These are phyloP conservation scores for Platanthera zijinensis DNA, from an alignment of 106 monocot species.

Conservation along the genomic window DNA sequence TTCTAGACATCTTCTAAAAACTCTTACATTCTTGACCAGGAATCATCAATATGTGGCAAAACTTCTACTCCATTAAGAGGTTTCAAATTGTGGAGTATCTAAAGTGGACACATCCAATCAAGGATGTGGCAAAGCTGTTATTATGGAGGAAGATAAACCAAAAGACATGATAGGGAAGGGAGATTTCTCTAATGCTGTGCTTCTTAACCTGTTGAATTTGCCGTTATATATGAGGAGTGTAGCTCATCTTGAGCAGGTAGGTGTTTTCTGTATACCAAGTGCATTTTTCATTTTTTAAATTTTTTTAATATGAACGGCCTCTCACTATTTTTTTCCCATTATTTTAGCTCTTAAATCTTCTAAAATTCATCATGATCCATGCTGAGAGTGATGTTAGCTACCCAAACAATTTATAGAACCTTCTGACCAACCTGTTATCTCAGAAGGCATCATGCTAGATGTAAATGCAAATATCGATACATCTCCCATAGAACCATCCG, in stretches of 20 bases:
- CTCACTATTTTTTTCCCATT: neutral
- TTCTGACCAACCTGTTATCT: slow-evolving; percentile 38
- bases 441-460: slow-evolving; percentile 32
- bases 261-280: slow-evolving; percentile 13
- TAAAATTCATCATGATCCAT: slow-evolving; percentile 82
- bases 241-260: slow-evolving; percentile 98
- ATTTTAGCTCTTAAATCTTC: slow-evolving; percentile 77
- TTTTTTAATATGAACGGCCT: neutral
- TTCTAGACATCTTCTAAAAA: slow-evolving; percentile 82
- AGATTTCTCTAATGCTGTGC: slow-evolving; percentile 53
- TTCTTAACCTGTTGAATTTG: slow-evolving; percentile 77
- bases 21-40: slow-evolving; percentile 73
- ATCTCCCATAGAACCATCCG: slow-evolving; percentile 36
- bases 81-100: slow-evolving; percentile 22
- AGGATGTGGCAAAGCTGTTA: slow-evolving; percentile 70
- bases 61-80: slow-evolving; percentile 72
- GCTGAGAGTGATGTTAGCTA: slow-evolving; percentile 48
- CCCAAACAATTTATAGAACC: slow-evolving; percentile 33
- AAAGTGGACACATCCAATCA: slow-evolving; percentile 19
- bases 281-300: neutral
- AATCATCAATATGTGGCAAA: slow-evolving; percentile 89
- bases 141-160: slow-evolving; percentile 63
- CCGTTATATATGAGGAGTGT: slow-evolving; percentile 93
- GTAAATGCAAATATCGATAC: slow-evolving; percentile 4
- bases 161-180: slow-evolving; percentile 26